Evolutionary conservation across 139 green algal species (phyloP).

Genomic region (Micromonas commoda): DNA sequence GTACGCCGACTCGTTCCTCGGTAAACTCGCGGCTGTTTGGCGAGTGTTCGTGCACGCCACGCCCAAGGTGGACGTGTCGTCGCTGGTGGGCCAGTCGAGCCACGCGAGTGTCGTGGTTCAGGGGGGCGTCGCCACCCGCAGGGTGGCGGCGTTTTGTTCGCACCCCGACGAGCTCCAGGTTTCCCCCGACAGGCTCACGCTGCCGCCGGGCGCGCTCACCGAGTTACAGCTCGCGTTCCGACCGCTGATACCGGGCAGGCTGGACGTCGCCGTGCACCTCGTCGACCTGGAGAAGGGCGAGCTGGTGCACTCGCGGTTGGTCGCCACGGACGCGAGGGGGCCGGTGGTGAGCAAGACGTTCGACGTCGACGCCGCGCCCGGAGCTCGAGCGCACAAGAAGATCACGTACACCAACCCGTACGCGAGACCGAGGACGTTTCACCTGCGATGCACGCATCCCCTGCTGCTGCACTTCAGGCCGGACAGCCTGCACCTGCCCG

Average conservation of each 20-base stretch:
- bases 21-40: constrained; percentile 50
- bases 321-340: neutral
- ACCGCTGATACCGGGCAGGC: constrained; percentile 39
- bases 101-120: constrained; percentile 45
- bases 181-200: constrained; percentile 42
- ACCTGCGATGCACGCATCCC: constrained; percentile 46
- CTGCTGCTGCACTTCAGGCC: constrained; percentile 51
- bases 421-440: constrained; percentile 46
- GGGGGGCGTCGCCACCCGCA: constrained; percentile 34
- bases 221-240: constrained; percentile 49
- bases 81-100: constrained; percentile 51
- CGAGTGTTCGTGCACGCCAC: constrained; percentile 54
- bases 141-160: constrained; percentile 46
- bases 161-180: constrained; percentile 56
- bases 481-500: constrained; percentile 42
- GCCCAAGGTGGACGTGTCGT: constrained; percentile 53
- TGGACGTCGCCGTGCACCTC: constrained; percentile 45
- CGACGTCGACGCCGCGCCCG: constrained; percentile 26
- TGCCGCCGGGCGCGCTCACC: constrained; percentile 43
- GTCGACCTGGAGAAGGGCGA: constrained; percentile 46
- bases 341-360: constrained; percentile 29
- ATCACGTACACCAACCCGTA: constrained; percentile 54
- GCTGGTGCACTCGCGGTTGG: constrained; percentile 38
- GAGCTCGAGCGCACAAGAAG: constrained; percentile 54
- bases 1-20: constrained; percentile 48